Conservation (phyloP, 768 basidiomycete species). For the Tylopilus felleus region DNA sequence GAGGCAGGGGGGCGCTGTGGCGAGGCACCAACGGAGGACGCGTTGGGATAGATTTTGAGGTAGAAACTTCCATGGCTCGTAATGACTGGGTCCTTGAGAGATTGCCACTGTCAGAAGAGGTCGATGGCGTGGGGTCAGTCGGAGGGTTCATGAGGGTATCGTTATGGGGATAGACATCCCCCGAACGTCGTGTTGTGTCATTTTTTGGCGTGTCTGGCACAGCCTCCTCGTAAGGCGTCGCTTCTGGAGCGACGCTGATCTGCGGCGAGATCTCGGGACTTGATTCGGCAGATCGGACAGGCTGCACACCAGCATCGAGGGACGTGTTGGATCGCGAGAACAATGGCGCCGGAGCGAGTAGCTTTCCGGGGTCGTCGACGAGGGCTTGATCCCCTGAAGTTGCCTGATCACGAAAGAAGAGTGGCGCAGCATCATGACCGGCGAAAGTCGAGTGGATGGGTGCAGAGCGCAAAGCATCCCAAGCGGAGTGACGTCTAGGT, state of each 20-base stretch:
- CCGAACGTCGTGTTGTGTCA: conserved; percentile 16
- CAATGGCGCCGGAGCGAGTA: conserved; percentile 14
- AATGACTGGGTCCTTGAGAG: not conserved
- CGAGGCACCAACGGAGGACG: conserved; percentile 8
- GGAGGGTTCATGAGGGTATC: conserved; percentile 5
- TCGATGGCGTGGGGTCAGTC: not conserved
- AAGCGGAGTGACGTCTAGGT: conserved; percentile 23
- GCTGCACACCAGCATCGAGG: conserved; percentile 6
- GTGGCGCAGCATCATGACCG: conserved; percentile 4
- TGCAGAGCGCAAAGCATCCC: conserved; percentile 14
- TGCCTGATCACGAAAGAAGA: conserved; percentile 13
- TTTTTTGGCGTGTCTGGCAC: conserved; percentile 10
- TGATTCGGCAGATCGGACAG: conserved; percentile 2
- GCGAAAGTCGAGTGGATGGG: conserved; percentile 13
- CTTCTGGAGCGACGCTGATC: not conserved
- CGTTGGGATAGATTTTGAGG: conserved; percentile 1
- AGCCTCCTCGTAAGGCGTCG: conserved; percentile 1
- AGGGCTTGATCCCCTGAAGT: not conserved
- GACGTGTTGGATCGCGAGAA: conserved; percentile 14
- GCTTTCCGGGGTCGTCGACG: not conserved
- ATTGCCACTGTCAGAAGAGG: not conserved
- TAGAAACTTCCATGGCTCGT: not conserved
- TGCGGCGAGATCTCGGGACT: conserved; percentile 6
- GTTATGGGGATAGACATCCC: conserved; percentile 8
- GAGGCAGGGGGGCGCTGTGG: conserved; percentile 15